Base-by-base conservation (phyloP, 2,329 filamentous ascomycete species). In the Fusarium continuum region DNA sequence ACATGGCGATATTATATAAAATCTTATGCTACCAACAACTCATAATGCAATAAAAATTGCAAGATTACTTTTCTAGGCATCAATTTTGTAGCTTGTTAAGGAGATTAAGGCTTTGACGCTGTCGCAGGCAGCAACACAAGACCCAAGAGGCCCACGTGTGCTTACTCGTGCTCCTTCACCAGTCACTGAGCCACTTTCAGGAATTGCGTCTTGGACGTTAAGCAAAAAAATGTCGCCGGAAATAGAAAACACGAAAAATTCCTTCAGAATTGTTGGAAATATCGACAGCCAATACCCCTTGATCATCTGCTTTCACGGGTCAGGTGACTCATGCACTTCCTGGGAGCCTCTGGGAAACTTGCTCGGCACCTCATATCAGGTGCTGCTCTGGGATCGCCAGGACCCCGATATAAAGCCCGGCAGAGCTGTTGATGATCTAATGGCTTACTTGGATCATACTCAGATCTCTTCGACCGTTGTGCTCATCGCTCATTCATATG, bases 291-390 rank as follows among this genome's bases (percentile, higher is more conserved):
- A 31, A 0, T 31, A 41, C 14, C 65, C 65, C n/a, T 31, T 55
- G 29, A 32, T 69, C 13, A 52, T 69, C 6, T 69, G 53, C 13
- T 69, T 69, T 23, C 66, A 69, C 4, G 65, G 66, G 14, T 69
- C 66, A 5, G 65, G 60, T 4, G 59, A 55, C 31, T 69, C 65
- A 2, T 69, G 66, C 5, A 14, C 48, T 2, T 68, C 65, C 1
- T 69, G 66, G 66, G 23, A 22, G 4, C 31, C 48, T 6, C 13
- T 69, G 13, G 44, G 53, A 25, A 29, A 47, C 4, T 23, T 50
- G 3, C 59, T 69, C 5, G 7, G 23, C 13, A 29, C 29, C 3
- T 23, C 32, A 5, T 59, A 63, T 25, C 47, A 39, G 11, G 9
- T 68, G 2, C 41, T 69, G 3, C 51, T 67, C 11, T 68, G 60